Evolutionary conservation across 176 grass and related monocot genomes (phyloP), one percentile per base, ranked within the genome.

Genomic region (Puya raimondii): DNA sequence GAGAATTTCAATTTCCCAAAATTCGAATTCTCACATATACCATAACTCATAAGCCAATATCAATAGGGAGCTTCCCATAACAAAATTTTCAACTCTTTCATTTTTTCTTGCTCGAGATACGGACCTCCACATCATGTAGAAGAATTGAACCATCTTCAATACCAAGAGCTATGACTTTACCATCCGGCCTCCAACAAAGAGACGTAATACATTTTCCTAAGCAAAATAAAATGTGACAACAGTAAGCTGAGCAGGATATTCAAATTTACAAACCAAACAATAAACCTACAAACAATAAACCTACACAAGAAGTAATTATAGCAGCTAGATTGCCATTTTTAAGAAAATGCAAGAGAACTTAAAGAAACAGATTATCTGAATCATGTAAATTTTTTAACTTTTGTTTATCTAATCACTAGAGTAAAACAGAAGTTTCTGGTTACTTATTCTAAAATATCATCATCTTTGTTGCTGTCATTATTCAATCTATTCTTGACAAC

Each of bases 161-260:
- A 49, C 93, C 93, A 79, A 97, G 77, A 7, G 84, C 89, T 79
- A 97, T 78, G 49, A 85, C 83, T 92, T 92, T 97, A 73, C 93
- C 89, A 85, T 90, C 93, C 42, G 93, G 89, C 59, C 89, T 91
- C 93, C 93, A 97, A 75, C 89, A 97, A 84, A 97, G 81, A 64
- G 86, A 87, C 77, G 93, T 88, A 16, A 97, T 87, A 78, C 65
- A 81, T 72, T 97, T 92, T 14, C 89, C 88, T 92, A 71, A 47
- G 70, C 23, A 69, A 42, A 80, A 63, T 69, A 65, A 68, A 18
- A 66, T 59, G 20, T 59, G 13, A 17, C 54, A 59, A 2, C 20
- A 59, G 20, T 18, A 8, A 17, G n/a, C 4, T 59, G 20, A 59
- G 10, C 9, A 18, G 2, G 16, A 18, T 18, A 23, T 12, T 4